These are phyloP conservation scores for Lasiosphaeria hispida DNA, from an alignment of 495 filamentous ascomycete genomes.

Conservation along the genomic window DNA sequence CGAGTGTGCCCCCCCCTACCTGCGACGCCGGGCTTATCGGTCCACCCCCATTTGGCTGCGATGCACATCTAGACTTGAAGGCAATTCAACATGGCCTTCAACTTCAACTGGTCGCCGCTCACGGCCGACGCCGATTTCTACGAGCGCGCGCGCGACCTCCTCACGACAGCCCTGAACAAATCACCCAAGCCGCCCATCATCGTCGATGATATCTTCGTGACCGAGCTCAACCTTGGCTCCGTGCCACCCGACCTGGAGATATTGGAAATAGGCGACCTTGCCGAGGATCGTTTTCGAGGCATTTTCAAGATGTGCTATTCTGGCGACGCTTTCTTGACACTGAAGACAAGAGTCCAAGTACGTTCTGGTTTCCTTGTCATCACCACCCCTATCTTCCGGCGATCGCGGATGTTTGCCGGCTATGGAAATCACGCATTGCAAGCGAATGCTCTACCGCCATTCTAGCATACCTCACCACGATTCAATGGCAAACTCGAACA, in stretches of 20 bases:
- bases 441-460: too few relatives aligned
- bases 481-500: too few relatives aligned
- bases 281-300: slow-evolving; percentile 93
- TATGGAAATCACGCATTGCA: not conserved
- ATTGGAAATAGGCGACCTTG: slow-evolving; percentile 92
- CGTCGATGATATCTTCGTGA: slow-evolving; percentile 98
- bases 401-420: not conserved
- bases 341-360: slow-evolving; percentile 91
- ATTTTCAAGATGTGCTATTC: slow-evolving; percentile 99
- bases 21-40: slow-evolving; percentile 21
- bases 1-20: slow-evolving; percentile 10
- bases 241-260: slow-evolving; percentile 94
- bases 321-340: slow-evolving; percentile 89
- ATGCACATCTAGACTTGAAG: slow-evolving; percentile 31
- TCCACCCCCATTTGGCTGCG: slow-evolving; percentile 22
- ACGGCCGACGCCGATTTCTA: slow-evolving; percentile 91
- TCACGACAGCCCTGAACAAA: slow-evolving; percentile 95
- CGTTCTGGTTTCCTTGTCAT: slow-evolving; percentile 24
- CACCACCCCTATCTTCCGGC: not conserved
- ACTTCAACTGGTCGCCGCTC: slow-evolving; percentile 99
- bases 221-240: slow-evolving; percentile 91
- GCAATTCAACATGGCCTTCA: slow-evolving; percentile 85
- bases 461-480: too few relatives aligned
- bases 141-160: slow-evolving; percentile 84
- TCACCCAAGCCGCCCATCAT: slow-evolving; percentile 98